A percentile compares a stretch with the other conserved stretches of the same genome.
phyloP scores from a whole-genome alignment of 257 asterid species.

The Ilex asprella region DNA sequence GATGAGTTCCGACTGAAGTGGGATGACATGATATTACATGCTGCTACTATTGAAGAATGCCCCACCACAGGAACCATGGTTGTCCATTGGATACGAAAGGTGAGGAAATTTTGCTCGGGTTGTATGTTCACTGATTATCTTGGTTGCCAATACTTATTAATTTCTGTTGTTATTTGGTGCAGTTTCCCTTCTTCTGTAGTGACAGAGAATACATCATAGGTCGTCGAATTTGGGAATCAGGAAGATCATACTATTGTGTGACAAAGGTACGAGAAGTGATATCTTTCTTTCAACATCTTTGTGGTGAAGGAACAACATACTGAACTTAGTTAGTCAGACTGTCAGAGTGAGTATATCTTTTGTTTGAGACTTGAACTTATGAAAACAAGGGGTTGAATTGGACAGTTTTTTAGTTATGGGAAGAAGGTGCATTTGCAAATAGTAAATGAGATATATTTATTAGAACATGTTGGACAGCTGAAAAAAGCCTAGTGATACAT shows the following conservation, averaged over 20 bases:
- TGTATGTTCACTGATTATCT: neutral
- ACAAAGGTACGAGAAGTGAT: conserved; percentile 43
- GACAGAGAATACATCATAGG: conserved; percentile 86
- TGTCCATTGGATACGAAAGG: conserved; percentile 92
- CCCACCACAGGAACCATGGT: conserved; percentile 72
- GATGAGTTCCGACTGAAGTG: conserved; percentile 81
- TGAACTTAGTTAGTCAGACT: too few relatives aligned
- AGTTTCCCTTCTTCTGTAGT: conserved; percentile 98
- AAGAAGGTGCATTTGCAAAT: too few relatives aligned
- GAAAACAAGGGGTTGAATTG: too few relatives aligned
- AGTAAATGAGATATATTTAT: too few relatives aligned
- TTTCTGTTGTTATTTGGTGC: conserved; percentile 21
- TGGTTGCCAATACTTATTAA: conserved; percentile 5
- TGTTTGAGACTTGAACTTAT: too few relatives aligned
- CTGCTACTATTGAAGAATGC: conserved; percentile 66
- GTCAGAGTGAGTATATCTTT: too few relatives aligned
- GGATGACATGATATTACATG: conserved; percentile 85
- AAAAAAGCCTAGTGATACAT: too few relatives aligned
- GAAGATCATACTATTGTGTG: conserved; percentile 74
- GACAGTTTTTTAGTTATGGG: too few relatives aligned
- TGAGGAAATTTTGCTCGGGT: conserved; percentile 10
- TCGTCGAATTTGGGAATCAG: conserved; percentile 94
- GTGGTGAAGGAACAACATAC: too few relatives aligned
- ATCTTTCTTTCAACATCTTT: too few relatives aligned
- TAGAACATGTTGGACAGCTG: too few relatives aligned